Evolutionary conservation across 148 eudicot species (phyloP), one percentile per base, ranked within the genome.

Genomic region (Diospyros lotus): DNA sequence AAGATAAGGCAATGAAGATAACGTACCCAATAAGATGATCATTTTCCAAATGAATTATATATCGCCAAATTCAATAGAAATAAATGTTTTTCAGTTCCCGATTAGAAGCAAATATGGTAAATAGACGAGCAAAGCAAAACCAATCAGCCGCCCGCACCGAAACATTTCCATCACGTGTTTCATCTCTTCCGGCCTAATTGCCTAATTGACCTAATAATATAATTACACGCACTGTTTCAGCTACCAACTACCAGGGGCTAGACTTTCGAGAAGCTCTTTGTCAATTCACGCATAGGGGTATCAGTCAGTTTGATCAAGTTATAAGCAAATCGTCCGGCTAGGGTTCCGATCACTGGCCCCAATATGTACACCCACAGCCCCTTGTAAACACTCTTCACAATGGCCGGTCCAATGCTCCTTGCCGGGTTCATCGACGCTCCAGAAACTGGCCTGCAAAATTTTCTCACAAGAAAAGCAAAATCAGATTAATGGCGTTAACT

Each of bases 361-460:
- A 87, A 78, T 2, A 89, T 68, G 52, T 90, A 92, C 14, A 89
- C 80, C 97, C 97, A 92, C 6, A 90, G 75, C 12, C 89, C 92
- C 60, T 84, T 81, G 38, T 83, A 90, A 1, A 63, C 80, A 41
- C 75, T 76, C 68, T 61, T 78, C 6, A 90, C 86, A 6, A 90
- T 46, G 5, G 94, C 94, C 62, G 92, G 97, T 28, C 97, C 97
- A 61, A 92, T 72, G 79, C 89, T 88, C 66, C 97, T 85, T 9
- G 93, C 94, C 4, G 97, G 97, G 78, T 92, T 92, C 94, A 92
- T 87, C 3, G 94, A 87, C 53, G 89, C 97, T 81, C 97, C 94
- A 3, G 93, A 90, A 39, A 92, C 77, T 3, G 87, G 79, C 85
- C 94, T 92, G 88, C 79, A 73, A 58, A 2, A 50, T 18, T 12